Percentiles rank a stretch among this genome's conserved stretches.
phyloP scores from a whole-genome alignment of 2,329 filamentous ascomycete species.

The Chlorencoelia australis region DNA sequence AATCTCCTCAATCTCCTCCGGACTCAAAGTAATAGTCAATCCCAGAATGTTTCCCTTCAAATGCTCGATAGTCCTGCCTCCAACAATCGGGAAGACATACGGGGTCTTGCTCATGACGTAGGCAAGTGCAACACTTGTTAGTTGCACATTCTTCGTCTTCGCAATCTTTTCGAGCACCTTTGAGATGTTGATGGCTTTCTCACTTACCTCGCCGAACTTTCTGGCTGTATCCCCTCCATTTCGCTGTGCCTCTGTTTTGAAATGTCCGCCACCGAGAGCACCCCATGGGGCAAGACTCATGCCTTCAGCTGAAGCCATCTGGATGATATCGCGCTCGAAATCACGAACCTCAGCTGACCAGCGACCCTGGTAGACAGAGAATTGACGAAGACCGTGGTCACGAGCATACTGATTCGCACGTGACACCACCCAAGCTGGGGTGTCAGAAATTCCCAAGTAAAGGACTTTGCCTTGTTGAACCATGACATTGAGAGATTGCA shows the following conservation, averaged over 20 bases:
- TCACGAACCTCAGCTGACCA: slow-evolving; percentile 56
- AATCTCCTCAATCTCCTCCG: slow-evolving; percentile 55
- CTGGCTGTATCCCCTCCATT: slow-evolving; percentile 32
- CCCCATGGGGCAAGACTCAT: slow-evolving; percentile 51
- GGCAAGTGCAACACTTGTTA: slow-evolving; percentile 58
- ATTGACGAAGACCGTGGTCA: slow-evolving; percentile 58
- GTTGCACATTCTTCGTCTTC: slow-evolving; percentile 41
- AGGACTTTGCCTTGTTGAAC: slow-evolving; percentile 52
- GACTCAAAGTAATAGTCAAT: slow-evolving; percentile 46
- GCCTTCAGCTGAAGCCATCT: slow-evolving; percentile 46
- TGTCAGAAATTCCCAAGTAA: slow-evolving; percentile 58
- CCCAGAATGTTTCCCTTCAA: slow-evolving; percentile 61
- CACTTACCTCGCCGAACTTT: slow-evolving; percentile 29
- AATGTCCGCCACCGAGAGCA: slow-evolving; percentile 38
- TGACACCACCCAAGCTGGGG: slow-evolving; percentile 59
- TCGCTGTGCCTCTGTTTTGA: slow-evolving; percentile 35
- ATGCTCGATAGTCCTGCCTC: slow-evolving; percentile 59
- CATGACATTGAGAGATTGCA: slow-evolving; percentile 56
- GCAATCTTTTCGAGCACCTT: slow-evolving; percentile 44
- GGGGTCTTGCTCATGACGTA: slow-evolving; percentile 65
- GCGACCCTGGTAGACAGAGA: slow-evolving; percentile 57
- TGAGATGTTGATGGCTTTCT: slow-evolving; percentile 38
- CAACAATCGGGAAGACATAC: slow-evolving; percentile 65
- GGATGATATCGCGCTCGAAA: slow-evolving; percentile 51
- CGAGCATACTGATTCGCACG: slow-evolving; percentile 61